phyloP scores from a whole-genome alignment of 306 rosid species.

The Acmispon strigosus region DNA sequence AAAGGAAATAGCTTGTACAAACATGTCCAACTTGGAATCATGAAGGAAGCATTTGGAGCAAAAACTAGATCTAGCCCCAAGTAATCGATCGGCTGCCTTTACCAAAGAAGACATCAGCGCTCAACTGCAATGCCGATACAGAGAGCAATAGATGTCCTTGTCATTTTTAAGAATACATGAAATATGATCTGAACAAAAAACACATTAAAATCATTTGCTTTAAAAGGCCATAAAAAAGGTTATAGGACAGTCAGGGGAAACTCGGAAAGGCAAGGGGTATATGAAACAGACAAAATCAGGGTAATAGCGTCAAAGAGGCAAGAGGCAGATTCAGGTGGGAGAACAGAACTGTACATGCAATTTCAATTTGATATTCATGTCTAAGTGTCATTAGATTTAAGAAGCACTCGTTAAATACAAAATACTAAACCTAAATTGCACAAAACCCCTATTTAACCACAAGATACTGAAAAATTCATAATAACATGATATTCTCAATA shows the following conservation, averaged over 20 bases:
- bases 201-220: not conserved
- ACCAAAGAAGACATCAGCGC: not conserved
- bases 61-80: constrained; percentile 7
- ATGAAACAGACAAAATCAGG: not conserved
- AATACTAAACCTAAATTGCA: not conserved
- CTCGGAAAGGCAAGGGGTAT: not conserved
- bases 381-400: not conserved
- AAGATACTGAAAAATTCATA: not conserved
- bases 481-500: not conserved
- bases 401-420: not conserved
- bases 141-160: not conserved
- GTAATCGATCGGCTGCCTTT: constrained; percentile 6
- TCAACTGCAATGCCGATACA: constrained; percentile 1
- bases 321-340: not conserved
- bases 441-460: not conserved
- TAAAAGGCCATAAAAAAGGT: not conserved
- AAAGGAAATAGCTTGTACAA: constrained; percentile 3
- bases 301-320: not conserved
- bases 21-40: constrained; percentile 13
- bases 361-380: not conserved
- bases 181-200: not conserved
- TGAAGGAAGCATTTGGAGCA: not conserved
- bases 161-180: not conserved
- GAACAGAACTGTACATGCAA: not conserved
- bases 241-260: constrained; percentile 1